Percentiles rank a stretch among this genome's conserved stretches.
These are phyloP conservation scores for Fusarium lateritium DNA, from an alignment of 2,329 filamentous ascomycete genomes.

Conservation along the genomic window DNA sequence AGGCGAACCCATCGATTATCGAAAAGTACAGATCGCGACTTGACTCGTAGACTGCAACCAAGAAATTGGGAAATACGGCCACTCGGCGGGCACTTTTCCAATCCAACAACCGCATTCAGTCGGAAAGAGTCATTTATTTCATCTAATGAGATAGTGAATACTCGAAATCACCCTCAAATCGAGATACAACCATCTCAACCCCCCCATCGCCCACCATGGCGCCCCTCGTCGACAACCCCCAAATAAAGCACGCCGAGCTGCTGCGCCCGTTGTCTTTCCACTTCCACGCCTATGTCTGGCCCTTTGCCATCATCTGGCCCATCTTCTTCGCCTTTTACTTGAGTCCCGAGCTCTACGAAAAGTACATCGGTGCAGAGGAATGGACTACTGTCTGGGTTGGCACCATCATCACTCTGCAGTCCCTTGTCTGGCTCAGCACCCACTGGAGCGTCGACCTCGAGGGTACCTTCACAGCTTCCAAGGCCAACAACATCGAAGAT, in stretches of 20 bases:
- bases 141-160: constrained; percentile 16
- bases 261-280: constrained; percentile 87
- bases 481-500: constrained; percentile 77
- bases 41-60: constrained; percentile 43
- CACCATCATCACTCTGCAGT: constrained; percentile 88
- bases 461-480: constrained; percentile 83
- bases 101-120: constrained; percentile 18
- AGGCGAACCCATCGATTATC: constrained; percentile 37
- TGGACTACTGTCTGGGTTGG: constrained; percentile 98
- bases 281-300: constrained; percentile 92
- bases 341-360: constrained; percentile 85
- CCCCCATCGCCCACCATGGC: constrained; percentile 65
- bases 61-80: constrained; percentile 37
- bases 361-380: constrained; percentile 92
- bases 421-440: constrained; percentile 93
- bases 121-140: constrained; percentile 2
- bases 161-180: constrained; percentile 5
- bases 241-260: constrained; percentile 90
- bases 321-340: constrained; percentile 91
- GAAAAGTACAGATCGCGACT: constrained; percentile 53
- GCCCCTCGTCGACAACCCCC: constrained; percentile 90
- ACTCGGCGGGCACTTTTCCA: constrained; percentile 24
- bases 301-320: constrained; percentile 93
- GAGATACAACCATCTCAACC: constrained; percentile 33
- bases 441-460: constrained; percentile 96